Evolutionary conservation across 352 stramenopile species (phyloP).

Genomic region (Thraustotheca clavata): DNA sequence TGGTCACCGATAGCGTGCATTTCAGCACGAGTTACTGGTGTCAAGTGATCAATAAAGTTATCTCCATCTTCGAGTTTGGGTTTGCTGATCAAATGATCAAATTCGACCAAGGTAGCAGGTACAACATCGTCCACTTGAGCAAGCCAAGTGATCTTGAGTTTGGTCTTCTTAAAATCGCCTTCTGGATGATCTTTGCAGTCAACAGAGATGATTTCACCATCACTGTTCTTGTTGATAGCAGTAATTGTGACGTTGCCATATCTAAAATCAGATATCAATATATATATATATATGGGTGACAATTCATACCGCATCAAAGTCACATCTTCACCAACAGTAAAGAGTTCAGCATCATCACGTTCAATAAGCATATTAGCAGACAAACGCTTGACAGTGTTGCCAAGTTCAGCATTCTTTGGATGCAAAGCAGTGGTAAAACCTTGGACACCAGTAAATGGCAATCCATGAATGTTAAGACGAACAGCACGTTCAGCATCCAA

Average conservation of each 20-base stretch:
- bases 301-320: constrained; percentile 92
- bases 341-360: constrained; percentile 89
- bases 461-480: constrained; percentile 80
- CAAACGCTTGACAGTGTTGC: constrained; percentile 86
- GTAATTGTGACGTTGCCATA: constrained; percentile 83
- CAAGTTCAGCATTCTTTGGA: constrained; percentile 69
- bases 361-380: constrained; percentile 90
- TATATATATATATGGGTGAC: not conserved
- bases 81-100: constrained; percentile 98
- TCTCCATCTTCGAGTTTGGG: constrained; percentile 98
- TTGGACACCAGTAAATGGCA: constrained; percentile 44
- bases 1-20: constrained; percentile 92
- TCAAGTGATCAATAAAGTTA: constrained; percentile 97
- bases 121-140: constrained; percentile 84
- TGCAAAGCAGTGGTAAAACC: constrained; percentile 58
- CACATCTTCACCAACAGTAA: constrained; percentile 94
- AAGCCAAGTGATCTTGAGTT: constrained; percentile 96
- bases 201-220: constrained; percentile 39
- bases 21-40: constrained; percentile 91
- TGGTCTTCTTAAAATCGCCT: constrained; percentile 92
- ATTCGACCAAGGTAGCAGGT: constrained; percentile 92
- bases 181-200: constrained; percentile 69
- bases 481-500: constrained; percentile 87
- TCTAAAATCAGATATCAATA: not conserved
- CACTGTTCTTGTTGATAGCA: constrained; percentile 48